Percentiles rank a stretch among this genome's conserved stretches.
Conservation (phyloP, 2,329 filamentous ascomycete species). For the Scolecobasidium constrictum region DNA sequence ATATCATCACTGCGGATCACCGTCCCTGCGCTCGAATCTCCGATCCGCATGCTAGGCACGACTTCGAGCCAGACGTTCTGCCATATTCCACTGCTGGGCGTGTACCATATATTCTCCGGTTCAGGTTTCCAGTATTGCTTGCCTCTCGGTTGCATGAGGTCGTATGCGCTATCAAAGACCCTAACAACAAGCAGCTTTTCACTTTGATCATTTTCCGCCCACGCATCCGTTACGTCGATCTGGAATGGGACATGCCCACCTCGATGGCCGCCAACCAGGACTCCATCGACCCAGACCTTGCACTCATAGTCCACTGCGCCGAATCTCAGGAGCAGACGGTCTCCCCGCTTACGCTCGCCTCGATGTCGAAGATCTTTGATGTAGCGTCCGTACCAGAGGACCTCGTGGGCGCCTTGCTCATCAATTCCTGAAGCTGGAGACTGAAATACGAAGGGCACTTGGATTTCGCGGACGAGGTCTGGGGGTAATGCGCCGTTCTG, state of each 20-base stretch:
- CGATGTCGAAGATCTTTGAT: conserved; percentile 39
- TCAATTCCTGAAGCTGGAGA: conserved; percentile 51
- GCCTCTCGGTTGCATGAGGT: conserved; percentile 53
- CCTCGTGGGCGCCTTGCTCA: conserved; percentile 52
- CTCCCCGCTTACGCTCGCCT: conserved; percentile 27
- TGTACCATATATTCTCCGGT: conserved; percentile 51
- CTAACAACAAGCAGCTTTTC: conserved; percentile 39
- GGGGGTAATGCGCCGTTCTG: conserved; percentile 32
- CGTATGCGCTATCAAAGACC: conserved; percentile 53
- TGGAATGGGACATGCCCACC: conserved; percentile 49
- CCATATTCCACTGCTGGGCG: conserved; percentile 47
- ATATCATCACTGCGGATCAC: neutral
- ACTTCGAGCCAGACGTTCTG: conserved; percentile 47
- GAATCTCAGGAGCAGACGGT: conserved; percentile 42
- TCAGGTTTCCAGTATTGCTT: conserved; percentile 57
- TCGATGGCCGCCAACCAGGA: conserved; percentile 42
- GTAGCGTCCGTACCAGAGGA: conserved; percentile 53
- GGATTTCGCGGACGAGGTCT: conserved; percentile 32
- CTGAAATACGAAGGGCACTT: conserved; percentile 57
- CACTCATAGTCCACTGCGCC: conserved; percentile 55
- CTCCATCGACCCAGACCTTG: conserved; percentile 45
- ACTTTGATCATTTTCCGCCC: conserved; percentile 11
- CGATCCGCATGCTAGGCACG: conserved; percentile 42
- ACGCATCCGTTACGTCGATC: conserved; percentile 44
- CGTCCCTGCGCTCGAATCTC: conserved; percentile 22